These are phyloP conservation scores for Myochromella boudieri DNA, from an alignment of 768 basidiomycete species.

Conservation along the genomic window DNA sequence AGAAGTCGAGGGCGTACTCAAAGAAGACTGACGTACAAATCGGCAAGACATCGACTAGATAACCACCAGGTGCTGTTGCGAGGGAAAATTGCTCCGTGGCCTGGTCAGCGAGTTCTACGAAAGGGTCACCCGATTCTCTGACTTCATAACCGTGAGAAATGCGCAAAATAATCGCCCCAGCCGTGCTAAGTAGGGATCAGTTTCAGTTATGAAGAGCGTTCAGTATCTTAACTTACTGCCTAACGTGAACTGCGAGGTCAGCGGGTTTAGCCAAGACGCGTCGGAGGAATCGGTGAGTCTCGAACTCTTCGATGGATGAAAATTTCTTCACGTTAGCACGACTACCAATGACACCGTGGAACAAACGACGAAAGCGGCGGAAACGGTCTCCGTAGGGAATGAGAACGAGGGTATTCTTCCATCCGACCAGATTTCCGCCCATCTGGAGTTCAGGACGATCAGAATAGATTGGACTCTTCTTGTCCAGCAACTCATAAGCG, in stretches of 20 bases:
- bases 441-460: constrained; percentile 60
- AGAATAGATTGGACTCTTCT: constrained; percentile 65
- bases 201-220: constrained; percentile 3
- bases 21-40: constrained; percentile 31
- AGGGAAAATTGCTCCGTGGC: constrained; percentile 57
- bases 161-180: constrained; percentile 52
- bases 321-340: constrained; percentile 41
- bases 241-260: constrained; percentile 44
- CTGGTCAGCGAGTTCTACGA: constrained; percentile 50
- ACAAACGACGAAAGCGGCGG: constrained; percentile 51
- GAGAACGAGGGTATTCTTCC: constrained; percentile 56
- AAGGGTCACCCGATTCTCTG: constrained; percentile 48
- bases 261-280: constrained; percentile 47
- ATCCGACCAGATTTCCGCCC: constrained; percentile 57
- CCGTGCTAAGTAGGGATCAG: constrained; percentile 31
- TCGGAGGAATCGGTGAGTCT: constrained; percentile 48
- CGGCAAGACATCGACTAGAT: constrained; percentile 52
- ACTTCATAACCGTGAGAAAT: constrained; percentile 57
- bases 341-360: constrained; percentile 51
- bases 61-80: constrained; percentile 51
- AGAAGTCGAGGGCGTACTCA: not conserved
- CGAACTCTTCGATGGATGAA: constrained; percentile 41
- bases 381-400: constrained; percentile 60
- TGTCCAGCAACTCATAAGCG: constrained; percentile 62
- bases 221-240: constrained; percentile 38